phyloP scores from a whole-genome alignment of 2,329 filamentous ascomycete genomes.

The Calycina marina region DNA sequence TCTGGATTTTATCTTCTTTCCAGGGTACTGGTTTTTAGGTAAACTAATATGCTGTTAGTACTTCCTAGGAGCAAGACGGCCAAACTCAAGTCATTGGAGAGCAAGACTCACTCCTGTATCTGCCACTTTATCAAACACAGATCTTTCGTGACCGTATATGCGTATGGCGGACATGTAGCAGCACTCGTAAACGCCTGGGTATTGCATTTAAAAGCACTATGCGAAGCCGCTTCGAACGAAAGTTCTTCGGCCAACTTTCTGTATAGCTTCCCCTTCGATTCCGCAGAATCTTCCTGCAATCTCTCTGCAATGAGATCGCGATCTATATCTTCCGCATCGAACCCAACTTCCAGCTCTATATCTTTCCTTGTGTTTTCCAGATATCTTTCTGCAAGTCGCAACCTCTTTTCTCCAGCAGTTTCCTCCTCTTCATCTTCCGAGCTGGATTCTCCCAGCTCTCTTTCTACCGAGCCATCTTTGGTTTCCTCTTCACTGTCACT shows the following conservation, averaged over 20 bases:
- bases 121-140: conserved; percentile 79
- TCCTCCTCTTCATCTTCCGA: conserved; percentile 65
- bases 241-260: conserved; percentile 62
- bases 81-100: too few relatives aligned
- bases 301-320: conserved; percentile 81
- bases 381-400: conserved; percentile 83
- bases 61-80: too few relatives aligned
- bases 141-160: conserved; percentile 84
- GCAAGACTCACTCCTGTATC: conserved; percentile 44
- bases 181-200: conserved; percentile 66
- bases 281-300: conserved; percentile 81
- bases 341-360: conserved; percentile 69
- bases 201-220: conserved; percentile 66
- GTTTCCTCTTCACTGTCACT: conserved; percentile 54
- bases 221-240: conserved; percentile 50
- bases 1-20: conserved; percentile 38
- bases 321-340: conserved; percentile 90
- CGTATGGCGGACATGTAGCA: conserved; percentile 63
- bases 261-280: conserved; percentile 82
- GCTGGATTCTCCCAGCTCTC: conserved; percentile 35
- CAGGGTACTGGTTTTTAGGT: conserved; percentile 42
- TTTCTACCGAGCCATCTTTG: conserved; percentile 38
- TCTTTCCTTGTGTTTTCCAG: conserved; percentile 79
- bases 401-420: conserved; percentile 75
- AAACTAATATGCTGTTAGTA: conserved; percentile 20